Percentiles rank a stretch among this genome's conserved stretches.
Conservation (phyloP, 2,329 filamentous ascomycete genomes). For the Celoporthe dispersa region DNA sequence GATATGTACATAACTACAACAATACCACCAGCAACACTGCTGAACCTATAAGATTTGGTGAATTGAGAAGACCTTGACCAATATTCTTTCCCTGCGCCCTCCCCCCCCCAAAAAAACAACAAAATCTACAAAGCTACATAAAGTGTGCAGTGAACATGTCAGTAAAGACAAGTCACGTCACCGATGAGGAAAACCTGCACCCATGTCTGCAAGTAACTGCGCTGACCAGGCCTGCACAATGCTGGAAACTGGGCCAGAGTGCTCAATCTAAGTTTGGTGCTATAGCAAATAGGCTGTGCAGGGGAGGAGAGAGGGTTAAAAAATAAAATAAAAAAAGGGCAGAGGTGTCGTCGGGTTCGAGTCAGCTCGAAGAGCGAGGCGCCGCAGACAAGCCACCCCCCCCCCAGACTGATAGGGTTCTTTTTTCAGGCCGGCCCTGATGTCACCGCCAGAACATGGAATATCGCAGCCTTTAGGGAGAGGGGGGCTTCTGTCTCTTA, state of each 20-base stretch:
- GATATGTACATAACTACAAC: slow-evolving; percentile 14
- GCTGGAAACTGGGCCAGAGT: too few relatives aligned
- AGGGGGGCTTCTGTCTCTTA: not conserved
- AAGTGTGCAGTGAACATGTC: not conserved
- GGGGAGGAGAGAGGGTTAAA: not conserved
- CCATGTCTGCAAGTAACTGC: not conserved
- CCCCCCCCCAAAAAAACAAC: not conserved
- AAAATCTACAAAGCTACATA: not conserved
- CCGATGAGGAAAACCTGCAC: not conserved
- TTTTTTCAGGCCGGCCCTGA: not conserved
- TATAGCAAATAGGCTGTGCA: not conserved
- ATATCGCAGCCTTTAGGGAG: not conserved
- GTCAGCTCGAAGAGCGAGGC: not conserved
- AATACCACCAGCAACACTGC: slow-evolving; percentile 27
- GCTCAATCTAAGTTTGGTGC: not conserved
- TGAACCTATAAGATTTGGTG: slow-evolving; percentile 22
- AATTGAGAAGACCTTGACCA: not conserved
- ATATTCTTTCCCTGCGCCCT: too few relatives aligned
- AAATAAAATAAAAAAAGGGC: not conserved
- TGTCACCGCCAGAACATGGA: not conserved
- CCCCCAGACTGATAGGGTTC: not conserved
- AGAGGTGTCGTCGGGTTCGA: not conserved
- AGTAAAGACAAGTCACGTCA: not conserved
- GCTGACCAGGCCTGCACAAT: too few relatives aligned
- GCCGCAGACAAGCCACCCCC: not conserved